Base-by-base conservation (phyloP, 306 rosid genomes). In the Canavalia ensiformis region DNA sequence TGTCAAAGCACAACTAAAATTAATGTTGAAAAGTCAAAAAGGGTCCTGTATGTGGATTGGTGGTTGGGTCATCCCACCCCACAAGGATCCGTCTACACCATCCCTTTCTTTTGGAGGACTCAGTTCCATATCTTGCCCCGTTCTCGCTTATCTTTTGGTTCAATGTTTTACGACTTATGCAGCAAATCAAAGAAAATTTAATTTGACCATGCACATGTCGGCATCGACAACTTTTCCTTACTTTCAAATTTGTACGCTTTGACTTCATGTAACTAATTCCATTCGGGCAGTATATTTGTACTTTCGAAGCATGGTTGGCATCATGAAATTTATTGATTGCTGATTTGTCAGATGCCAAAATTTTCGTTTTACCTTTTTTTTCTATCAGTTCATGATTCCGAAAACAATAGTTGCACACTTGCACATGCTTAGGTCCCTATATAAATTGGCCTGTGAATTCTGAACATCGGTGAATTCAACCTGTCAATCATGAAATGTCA, bases 251-350 rank as follows among this genome's bases (percentile, higher is more conserved):
- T 56, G 11, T 56, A 56, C 42, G 67, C 67, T 30, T 60, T 60
- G 67, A 60, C 67, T 60, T 60, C 42, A 1, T 56, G 33, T 13
- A 52, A 18, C 25, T 18, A 18, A 13, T n/a, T 52, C n/a, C 58
- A 2, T 4, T 3, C 8, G 7, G 2, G 8, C 29, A 28, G 58
- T 56, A 60, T 33, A 2, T 31, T 60, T 58, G 65, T 57, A 79
- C 76, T 68, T 79, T 68, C 60, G 6, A 79, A 56, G 66, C 75
- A 67, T 58, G 70, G 11, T 13, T 54, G 5, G 28, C 54, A 41
- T 31, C 41, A 30, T 60, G 42, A 11, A 60, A 60, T 56, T 56
- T 1, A 33, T 34, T 3, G 30, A 9, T 9, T 10, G 30, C 9
- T 28, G 2, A 34, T 11, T 5, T 8, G 9, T 2, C n/a, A 45